These are phyloP conservation scores for Xerocomus nothofagi DNA, from an alignment of 1,284 basidiomycete species.

Conservation along the genomic window DNA sequence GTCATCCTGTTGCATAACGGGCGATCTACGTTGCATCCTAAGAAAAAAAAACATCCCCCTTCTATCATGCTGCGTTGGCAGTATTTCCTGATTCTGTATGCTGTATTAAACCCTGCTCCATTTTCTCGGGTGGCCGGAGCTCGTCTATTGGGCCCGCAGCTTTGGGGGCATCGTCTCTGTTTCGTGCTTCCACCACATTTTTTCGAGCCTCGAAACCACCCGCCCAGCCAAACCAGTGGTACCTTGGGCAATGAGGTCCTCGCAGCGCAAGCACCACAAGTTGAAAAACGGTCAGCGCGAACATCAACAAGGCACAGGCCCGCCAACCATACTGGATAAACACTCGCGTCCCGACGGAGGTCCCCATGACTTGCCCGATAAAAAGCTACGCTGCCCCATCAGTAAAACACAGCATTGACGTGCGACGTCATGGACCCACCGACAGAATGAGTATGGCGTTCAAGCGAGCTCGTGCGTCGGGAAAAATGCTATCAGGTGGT, in stretches of 20 bases:
- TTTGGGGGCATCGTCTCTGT: not conserved
- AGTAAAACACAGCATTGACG: not conserved
- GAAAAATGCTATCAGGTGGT: conserved; percentile 45
- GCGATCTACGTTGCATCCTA: not conserved
- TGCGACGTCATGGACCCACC: conserved; percentile 32
- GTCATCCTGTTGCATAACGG: not conserved
- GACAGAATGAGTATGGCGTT: conserved; percentile 65
- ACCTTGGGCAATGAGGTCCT: conserved; percentile 53
- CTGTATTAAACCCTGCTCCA: not conserved
- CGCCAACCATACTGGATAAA: conserved; percentile 64
- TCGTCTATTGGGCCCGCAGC: not conserved
- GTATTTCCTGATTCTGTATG: not conserved
- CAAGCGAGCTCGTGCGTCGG: conserved; percentile 55
- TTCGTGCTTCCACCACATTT: conserved; percentile 18
- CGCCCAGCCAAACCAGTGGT: conserved; percentile 59
- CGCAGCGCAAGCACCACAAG: conserved; percentile 46
- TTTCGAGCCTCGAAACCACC: conserved; percentile 46
- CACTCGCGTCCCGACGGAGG: conserved; percentile 59
- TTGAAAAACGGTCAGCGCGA: conserved; percentile 51
- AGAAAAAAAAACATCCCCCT: not conserved
- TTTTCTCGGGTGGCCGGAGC: conserved; percentile 4
- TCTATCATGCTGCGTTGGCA: conserved; percentile 3
- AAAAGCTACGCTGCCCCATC: conserved; percentile 41
- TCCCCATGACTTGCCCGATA: conserved; percentile 65
- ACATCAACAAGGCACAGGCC: conserved; percentile 49